Evolutionary conservation across 2,329 filamentous ascomycete species (phyloP).

Genomic region (Fusarium avenaceum): DNA sequence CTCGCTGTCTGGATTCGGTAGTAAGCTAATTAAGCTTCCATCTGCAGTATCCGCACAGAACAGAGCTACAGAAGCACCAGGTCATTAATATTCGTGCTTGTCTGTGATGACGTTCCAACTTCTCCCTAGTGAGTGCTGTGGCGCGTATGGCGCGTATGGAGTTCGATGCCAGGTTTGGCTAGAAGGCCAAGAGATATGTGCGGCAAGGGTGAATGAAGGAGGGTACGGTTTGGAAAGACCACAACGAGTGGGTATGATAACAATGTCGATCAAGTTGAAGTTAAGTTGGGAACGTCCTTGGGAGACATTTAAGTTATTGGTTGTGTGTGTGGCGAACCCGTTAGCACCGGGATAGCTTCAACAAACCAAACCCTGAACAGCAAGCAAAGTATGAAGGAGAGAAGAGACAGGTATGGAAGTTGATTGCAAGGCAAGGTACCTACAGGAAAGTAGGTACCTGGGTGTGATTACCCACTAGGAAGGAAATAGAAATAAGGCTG

Average conservation of each 20-base stretch:
- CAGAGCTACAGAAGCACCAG: not conserved
- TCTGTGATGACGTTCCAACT: slow-evolving; percentile 14
- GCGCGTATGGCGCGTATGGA: slow-evolving; percentile 1
- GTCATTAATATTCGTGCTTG: not conserved
- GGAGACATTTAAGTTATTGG: slow-evolving; percentile 1
- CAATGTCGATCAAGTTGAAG: slow-evolving; percentile 5
- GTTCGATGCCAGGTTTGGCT: slow-evolving; percentile 8
- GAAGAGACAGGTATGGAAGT: not conserved
- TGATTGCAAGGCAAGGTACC: not conserved
- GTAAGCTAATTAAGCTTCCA: not conserved
- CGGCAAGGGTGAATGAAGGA: not conserved
- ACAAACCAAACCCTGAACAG: slow-evolving; percentile 3
- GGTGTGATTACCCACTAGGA: not conserved
- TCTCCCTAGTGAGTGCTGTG: slow-evolving; percentile 1
- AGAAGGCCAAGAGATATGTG: slow-evolving; percentile 7
- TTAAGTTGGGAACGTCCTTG: not conserved
- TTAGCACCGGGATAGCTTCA: not conserved
- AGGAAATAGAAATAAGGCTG: not conserved
- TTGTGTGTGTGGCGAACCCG: slow-evolving; percentile 4
- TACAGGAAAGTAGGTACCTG: not conserved
- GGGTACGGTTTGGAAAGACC: slow-evolving; percentile 4
- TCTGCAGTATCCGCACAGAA: not conserved
- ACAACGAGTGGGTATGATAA: slow-evolving; percentile 17
- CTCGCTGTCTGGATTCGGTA: not conserved
- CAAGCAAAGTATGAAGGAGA: not conserved